Evolutionary conservation across 306 rosid genomes (phyloP), one percentile per base, ranked within the genome.

Genomic region (Prunus kanzakura): DNA sequence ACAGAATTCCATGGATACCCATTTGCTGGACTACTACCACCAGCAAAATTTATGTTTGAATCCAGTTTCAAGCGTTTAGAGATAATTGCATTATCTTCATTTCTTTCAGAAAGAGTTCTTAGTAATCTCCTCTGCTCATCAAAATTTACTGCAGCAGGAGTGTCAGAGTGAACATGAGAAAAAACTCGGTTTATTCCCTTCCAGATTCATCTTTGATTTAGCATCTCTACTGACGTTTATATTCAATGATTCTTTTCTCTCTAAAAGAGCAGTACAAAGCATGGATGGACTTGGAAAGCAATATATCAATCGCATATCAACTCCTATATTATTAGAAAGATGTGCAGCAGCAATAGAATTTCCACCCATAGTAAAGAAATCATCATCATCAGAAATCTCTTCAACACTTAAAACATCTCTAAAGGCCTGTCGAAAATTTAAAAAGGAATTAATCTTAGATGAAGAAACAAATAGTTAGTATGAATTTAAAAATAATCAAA

Each of bases 321-420:
- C 75, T 76, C 97, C 98, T 78, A 94, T 82, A 77, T 50, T 82
- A 72, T 89, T 82, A 69, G 98, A 85, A 82, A 90, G 87, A 84
- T 89, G 96, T 65, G 98, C 98, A 45, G 97, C 97, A 82, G 92
- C 72, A 69, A 94, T 90, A 71, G 98, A 94, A 85, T 89, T 82
- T 75, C 97, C 97, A 9, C 98, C 98, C 91, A 89, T 74, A 72
- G 14, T 49, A 84, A 94, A 91, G 88, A 94, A 94, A 79, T 94
- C 93, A 78, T 86, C 97, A 71, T 82, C 85, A 74, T 85, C 81
- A 49, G 87, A 84, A 78, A 91, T 81, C 80, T 87, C 86, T 81
- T 81, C 91, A 71, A 86, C 85, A 91, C 84, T 80, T 72, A 94
- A 82, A 55, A 83, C 90, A 79, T 77, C 86, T 47, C 69, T 80